These are phyloP conservation scores for Ehretia macrophylla DNA, from an alignment of 257 asterid genomes.

Conservation along the genomic window DNA sequence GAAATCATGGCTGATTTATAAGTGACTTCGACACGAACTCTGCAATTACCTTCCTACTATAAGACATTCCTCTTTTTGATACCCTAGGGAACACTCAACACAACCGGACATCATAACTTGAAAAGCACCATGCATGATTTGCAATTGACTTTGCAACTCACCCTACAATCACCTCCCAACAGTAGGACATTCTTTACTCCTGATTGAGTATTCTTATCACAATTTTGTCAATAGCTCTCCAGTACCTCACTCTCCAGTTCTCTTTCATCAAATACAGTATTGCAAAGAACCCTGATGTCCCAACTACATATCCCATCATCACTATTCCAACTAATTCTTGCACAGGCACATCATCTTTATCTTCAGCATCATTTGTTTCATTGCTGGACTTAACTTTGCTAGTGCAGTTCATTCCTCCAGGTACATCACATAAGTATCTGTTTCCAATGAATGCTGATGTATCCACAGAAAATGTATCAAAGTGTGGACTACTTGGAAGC, in stretches of 20 bases:
- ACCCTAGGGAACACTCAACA: too few species aligned
- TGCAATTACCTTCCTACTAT: too few species aligned
- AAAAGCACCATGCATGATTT: too few species aligned
- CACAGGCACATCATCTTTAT: constrained; percentile 4
- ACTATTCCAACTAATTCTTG: not conserved
- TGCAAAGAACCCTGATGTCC: not conserved
- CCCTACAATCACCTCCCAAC: too few species aligned
- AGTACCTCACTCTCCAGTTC: constrained; percentile 10
- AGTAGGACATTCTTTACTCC: not conserved
- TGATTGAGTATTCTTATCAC: constrained; percentile 3
- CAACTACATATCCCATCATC: constrained; percentile 7
- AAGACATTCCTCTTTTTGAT: too few species aligned
- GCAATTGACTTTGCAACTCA: too few species aligned
- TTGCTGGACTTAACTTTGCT: not conserved
- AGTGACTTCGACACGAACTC: too few species aligned
- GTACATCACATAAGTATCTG: constrained; percentile 12
- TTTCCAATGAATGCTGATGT: constrained; percentile 8
- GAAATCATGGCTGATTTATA: too few species aligned
- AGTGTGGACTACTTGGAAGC: constrained; percentile 8
- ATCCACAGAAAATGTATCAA: constrained; percentile 4
- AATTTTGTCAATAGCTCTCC: constrained; percentile 16
- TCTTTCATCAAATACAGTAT: constrained; percentile 4
- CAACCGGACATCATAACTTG: too few species aligned
- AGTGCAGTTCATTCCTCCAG: constrained; percentile 10
- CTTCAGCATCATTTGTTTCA: not conserved